Percentiles rank a stretch among this genome's conserved stretches.
Evolutionary conservation across 2,329 filamentous ascomycete genomes (phyloP).

Genomic region (Furcasterigmium furcatum): DNA sequence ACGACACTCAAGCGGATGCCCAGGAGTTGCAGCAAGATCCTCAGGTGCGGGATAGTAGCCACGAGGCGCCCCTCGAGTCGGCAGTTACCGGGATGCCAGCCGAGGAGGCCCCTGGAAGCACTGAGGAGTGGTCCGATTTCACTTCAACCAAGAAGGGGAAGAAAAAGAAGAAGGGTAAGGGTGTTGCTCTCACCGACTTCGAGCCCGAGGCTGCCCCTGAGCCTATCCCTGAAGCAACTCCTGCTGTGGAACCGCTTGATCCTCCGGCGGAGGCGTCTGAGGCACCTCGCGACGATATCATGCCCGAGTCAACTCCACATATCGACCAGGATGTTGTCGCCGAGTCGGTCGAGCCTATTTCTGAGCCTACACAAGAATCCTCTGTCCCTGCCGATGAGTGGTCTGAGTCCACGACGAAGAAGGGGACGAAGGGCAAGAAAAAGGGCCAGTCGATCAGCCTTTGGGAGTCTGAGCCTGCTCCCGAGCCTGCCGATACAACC

Average conservation of each 20-base stretch:
- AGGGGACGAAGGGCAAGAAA: constrained; percentile 24
- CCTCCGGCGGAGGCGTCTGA: not conserved
- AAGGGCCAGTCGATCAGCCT: constrained; percentile 1
- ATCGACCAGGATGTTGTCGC: not conserved
- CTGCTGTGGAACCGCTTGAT: not conserved
- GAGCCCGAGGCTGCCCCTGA: not conserved
- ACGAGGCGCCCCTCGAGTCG: constrained; percentile 2
- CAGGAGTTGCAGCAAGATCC: constrained; percentile 5
- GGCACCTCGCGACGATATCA: not conserved
- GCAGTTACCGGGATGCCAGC: constrained; percentile 1
- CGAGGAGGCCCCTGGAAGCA: not conserved
- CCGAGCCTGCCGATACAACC: not conserved
- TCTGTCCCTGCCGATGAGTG: not conserved
- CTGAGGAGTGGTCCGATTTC: not conserved
- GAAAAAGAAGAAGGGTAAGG: constrained; percentile 2
- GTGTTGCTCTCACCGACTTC: not conserved
- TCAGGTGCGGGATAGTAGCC: constrained; percentile 5
- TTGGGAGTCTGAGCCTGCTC: not conserved
- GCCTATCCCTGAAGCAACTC: not conserved
- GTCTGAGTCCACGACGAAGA: constrained; percentile 21
- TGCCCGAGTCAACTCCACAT: not conserved
- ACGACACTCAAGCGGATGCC: constrained; percentile 2
- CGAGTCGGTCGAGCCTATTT: not conserved
- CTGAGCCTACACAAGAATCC: not conserved
- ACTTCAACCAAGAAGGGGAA: constrained; percentile 1